Evolutionary conservation across 2,329 filamentous ascomycete species (phyloP), one percentile per base, ranked within the genome.

Genomic region (Fusarium redolens): DNA sequence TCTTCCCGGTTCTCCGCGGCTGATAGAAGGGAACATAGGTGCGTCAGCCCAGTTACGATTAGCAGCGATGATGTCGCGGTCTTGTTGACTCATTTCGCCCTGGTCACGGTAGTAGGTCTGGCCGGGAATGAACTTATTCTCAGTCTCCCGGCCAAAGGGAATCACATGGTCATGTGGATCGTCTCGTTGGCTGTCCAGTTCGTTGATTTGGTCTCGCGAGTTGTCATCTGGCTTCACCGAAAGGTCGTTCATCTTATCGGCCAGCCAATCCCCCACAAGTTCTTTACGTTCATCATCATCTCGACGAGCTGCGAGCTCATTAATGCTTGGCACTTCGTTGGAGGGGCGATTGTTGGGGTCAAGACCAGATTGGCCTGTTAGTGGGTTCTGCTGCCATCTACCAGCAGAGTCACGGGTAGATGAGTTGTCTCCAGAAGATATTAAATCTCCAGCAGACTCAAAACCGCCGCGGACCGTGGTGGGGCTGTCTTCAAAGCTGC

Each of bases 201-300:
- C 66, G 14, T 72, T 61, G 37, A 79, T 76, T 22, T 63, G 51
- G 3, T 78, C 71, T 25, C 52, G 50, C 12, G 75, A 58, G 25
- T 74, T 73, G 18, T 81, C 80, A 10, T 55, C 38, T 9, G 79
- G 79, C 13, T 63, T 67, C 20, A 78, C 64, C 12, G 75, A 74
- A 18, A 77, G 58, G n/a, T 77, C 75, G 31, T 81, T 68, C 17
- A 81, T 54, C 68, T 82, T 79, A 17, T 79, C 68, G 11, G 81
- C 80, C 54, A 89, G 79, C 89, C 89, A 91, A 30, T 82, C 80
- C 31, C 79, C 83, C n/a, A 91, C 87, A 41, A 84, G 82, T 18
- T 81, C 78, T 51, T 89, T 90, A 55, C 83, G 84, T 69, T 87
- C 83, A 14, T 85, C 80, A 7, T 82, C 76, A 61, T 84, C 79